These are phyloP conservation scores for Plasmodium berghei DNA, from an alignment of 169 alveolate genomes.

Conservation along the genomic window DNA sequence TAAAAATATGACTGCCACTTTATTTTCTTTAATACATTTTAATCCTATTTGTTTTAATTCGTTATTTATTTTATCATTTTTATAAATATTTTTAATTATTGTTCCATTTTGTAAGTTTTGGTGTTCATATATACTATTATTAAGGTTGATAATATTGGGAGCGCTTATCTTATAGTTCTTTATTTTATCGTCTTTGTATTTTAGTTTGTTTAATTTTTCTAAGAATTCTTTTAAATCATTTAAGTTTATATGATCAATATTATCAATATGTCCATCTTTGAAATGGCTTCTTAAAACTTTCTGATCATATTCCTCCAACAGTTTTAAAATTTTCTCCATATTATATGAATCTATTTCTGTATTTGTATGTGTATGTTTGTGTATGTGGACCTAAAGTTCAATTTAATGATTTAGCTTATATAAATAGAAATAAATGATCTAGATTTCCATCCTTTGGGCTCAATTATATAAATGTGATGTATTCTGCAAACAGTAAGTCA, in stretches of 20 bases:
- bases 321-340: conserved; percentile 35
- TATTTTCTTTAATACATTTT: conserved; percentile 58
- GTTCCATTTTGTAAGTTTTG: conserved; percentile 42
- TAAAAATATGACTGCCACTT: conserved; percentile 80
- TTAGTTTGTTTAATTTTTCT: conserved; percentile 25
- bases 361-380: too few species aligned
- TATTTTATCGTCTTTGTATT: not conserved
- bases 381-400: too few species aligned
- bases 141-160: conserved; percentile 29
- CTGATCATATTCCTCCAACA: conserved; percentile 36
- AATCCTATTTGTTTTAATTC: conserved; percentile 61
- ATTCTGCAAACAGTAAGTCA: too few species aligned
- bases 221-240: conserved; percentile 25
- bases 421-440: too few species aligned
- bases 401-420: too few species aligned
- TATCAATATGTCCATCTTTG: not conserved
- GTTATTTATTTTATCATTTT: conserved; percentile 29
- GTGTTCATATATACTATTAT: conserved; percentile 36
- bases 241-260: conserved; percentile 7
- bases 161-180: conserved; percentile 11
- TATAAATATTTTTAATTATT: conserved; percentile 31
- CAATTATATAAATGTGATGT: too few species aligned
- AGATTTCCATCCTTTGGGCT: too few species aligned
- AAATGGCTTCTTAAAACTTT: not conserved
- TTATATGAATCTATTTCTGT: too few species aligned